These are phyloP conservation scores for Ogataea siamensis DNA, from an alignment of 805 yeast species.

Conservation along the genomic window DNA sequence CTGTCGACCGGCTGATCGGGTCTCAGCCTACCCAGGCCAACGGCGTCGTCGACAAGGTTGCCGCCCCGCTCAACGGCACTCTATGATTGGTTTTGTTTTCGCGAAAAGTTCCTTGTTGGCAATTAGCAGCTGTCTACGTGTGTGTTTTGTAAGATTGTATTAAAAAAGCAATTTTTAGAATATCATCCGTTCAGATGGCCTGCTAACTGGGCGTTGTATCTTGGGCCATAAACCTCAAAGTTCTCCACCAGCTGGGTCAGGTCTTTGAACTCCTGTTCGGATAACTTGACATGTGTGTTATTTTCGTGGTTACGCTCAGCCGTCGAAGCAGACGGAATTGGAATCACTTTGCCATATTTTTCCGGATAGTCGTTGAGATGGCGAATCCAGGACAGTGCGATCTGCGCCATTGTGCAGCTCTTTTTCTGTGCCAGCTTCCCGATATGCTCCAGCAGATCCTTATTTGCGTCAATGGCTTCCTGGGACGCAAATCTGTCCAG, in stretches of 20 bases:
- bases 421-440: conserved; percentile 46
- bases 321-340: conserved; percentile 79
- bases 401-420: conserved; percentile 56
- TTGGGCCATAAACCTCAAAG: conserved; percentile 48
- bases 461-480: conserved; percentile 50
- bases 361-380: conserved; percentile 39
- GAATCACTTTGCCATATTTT: conserved; percentile 54
- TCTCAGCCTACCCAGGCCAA: conserved; percentile 18
- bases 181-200: neutral
- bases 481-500: conserved; percentile 62
- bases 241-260: conserved; percentile 44
- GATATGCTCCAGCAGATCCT: conserved; percentile 47
- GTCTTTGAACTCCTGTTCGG: conserved; percentile 54
- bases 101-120: no score
- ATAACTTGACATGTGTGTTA: conserved; percentile 43
- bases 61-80: conserved; percentile 11
- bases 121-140: no score
- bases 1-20: conserved; percentile 29
- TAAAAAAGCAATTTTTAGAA: neutral
- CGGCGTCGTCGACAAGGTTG: conserved; percentile 17
- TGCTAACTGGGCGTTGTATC: conserved; percentile 21
- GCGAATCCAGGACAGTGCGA: conserved; percentile 67
- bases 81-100: neutral
- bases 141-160: neutral
- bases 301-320: conserved; percentile 61